Base-by-base conservation (phyloP, 306 rosid species). In the Cucurbita ficifolia region DNA sequence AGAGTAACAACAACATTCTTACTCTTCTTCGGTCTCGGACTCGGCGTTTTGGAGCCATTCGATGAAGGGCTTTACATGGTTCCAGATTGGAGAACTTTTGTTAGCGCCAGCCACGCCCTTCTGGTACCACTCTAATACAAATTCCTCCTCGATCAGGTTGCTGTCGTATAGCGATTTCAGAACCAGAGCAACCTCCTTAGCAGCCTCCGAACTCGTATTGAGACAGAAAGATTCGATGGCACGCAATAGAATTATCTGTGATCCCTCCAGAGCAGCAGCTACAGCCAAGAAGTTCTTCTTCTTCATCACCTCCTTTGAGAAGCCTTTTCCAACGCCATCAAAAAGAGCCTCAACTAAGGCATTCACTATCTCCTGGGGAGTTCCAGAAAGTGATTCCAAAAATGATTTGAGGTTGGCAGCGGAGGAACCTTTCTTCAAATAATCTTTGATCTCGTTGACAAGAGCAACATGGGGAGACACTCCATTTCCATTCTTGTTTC, bases 1-100 rank as follows among this genome's bases (percentile, higher is more conserved):
- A 52, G 33, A 29, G 33, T 29, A 29, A 7, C 18, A 48, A 48
- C 52, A 61, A 16, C 1, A 7, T 1, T 33, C 74, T 85, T 80
- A 88, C 65, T 85, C 89, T 36, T 87, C 85, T 14, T 87, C 92
- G 0, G 92, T 14, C 36, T 88, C 92, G 0, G 92, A 88, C 81
- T 88, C 92, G 0, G 92, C 92, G 36, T 76, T 88, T 80, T 85
- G 85, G 35, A 88, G 90, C 92, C 92, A 88, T 35, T 84, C 88
- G 0, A 88, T 82, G 75, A 88, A 86, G 3, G 92, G 92, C 63
- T 77, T 80, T 19, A 81, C 45, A 7, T 58, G 75, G 72, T 83
- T 88, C 88, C 90, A 88, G 8, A 85, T 70, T 9, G 18, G 84
- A 8, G 85, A 78, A 58, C 73, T 62, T 16, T 82, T 79, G 17